Base-by-base conservation (phyloP, 176 grass and related monocot genomes). In the Phoenix roebelenii region DNA sequence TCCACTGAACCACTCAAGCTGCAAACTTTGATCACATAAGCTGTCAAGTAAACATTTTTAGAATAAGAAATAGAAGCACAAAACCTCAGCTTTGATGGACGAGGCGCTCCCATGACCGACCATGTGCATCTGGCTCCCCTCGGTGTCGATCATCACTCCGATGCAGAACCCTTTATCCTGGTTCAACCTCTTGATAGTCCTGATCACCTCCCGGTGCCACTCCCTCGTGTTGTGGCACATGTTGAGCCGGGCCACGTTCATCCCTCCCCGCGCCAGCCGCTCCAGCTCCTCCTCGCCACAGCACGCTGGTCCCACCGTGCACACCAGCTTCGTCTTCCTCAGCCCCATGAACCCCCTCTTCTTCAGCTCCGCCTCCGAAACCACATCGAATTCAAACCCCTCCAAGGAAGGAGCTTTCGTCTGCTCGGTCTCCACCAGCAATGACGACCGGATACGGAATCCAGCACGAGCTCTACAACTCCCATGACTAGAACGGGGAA, bases 331-430 rank as follows among this genome's bases (percentile, higher is more conserved):
- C 56, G 79, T 90, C 79, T 81, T 82, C 20, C 79, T 55, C 68
- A 85, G 65, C 44, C 78, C 79, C 79, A 85, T 81, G 76, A 90
- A 85, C 18, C 87, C 82, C 71, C 82, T 90, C 54, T 90, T 82
- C 60, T 66, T 63, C 44, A 85, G 67, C 75, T 90, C 87, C 51
- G 82, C 74, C 82, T 85, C 82, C 17, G 78, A 68, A 71, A 85
- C 82, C 56, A 77, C 55, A 74, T 89, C 86, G 58, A 89, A 44
- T 44, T 9, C 10, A 44, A 44, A 44, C 10, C 35, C 35, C 10
- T 44, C 35, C 35, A 44, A 44, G 1, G 35, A 44, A 44, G 35
- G 35, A 44, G 10, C 35, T 44, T 44, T 44, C 7, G 0, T 44
- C 10, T 44, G 9, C 35, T 44, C 35, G 35, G 35, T 14, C 35